A percentile compares a stretch with the other conserved stretches of the same genome.
phyloP scores from a whole-genome alignment of 805 yeast species.

The Metschnikowia arizonensis region DNA sequence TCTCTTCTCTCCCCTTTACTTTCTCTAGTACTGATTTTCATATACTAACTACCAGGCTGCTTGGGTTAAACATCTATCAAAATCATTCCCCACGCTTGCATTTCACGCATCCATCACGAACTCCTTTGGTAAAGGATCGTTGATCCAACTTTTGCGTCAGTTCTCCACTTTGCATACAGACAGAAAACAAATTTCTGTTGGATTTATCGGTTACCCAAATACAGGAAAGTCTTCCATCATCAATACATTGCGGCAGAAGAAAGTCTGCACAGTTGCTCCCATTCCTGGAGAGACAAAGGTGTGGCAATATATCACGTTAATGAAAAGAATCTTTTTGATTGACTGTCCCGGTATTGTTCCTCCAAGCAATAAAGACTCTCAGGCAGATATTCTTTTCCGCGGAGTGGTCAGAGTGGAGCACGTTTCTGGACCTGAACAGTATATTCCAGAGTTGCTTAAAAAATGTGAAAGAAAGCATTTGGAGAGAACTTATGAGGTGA shows the following conservation, averaged over 20 bases:
- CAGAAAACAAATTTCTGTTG: slow-evolving; percentile 94
- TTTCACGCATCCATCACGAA: slow-evolving; percentile 97
- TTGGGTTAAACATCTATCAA: slow-evolving; percentile 94
- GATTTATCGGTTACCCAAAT: slow-evolving; percentile 96
- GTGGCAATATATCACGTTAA: slow-evolving; percentile 96
- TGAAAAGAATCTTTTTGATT: slow-evolving; percentile 91
- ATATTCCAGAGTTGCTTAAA: slow-evolving; percentile 77
- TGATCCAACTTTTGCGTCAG: slow-evolving; percentile 89
- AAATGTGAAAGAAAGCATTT: slow-evolving; percentile 87
- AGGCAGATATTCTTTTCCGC: slow-evolving; percentile 86
- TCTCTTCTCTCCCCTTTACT: slow-evolving; percentile 9
- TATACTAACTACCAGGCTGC: slow-evolving; percentile 68
- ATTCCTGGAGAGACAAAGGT: slow-evolving; percentile 99
- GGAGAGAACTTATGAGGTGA: slow-evolving; percentile 91
- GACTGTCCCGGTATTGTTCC: slow-evolving; percentile 99
- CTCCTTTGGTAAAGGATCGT: slow-evolving; percentile 95
- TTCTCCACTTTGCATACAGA: slow-evolving; percentile 87
- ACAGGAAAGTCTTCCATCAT: slow-evolving; percentile 97
- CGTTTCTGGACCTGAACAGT: slow-evolving; percentile 92
- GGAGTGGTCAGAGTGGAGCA: slow-evolving; percentile 99
- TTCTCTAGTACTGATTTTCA: slow-evolving; percentile 1
- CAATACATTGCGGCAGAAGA: slow-evolving; percentile 88
- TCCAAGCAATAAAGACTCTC: slow-evolving; percentile 84
- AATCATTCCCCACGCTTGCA: slow-evolving; percentile 89
- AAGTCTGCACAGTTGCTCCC: slow-evolving; percentile 96